phyloP scores from a whole-genome alignment of 2,329 filamentous ascomycete species.

The Fusarium redolens region DNA sequence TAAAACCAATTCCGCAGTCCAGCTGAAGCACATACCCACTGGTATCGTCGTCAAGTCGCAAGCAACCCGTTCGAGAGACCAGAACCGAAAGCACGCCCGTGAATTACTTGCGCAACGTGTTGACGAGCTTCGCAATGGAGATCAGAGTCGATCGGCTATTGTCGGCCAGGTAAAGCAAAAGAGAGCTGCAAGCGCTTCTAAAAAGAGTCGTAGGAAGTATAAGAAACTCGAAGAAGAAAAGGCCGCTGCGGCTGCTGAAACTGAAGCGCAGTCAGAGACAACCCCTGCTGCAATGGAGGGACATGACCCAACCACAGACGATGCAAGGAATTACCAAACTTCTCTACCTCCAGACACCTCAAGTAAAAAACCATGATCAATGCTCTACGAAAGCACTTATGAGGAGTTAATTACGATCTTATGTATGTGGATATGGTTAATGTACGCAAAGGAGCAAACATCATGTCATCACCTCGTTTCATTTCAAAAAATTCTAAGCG shows the following conservation, averaged over 20 bases:
- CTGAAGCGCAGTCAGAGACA: not conserved
- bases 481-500: slow-evolving; percentile 51
- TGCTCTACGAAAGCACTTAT: not conserved
- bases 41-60: slow-evolving; percentile 95
- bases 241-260: slow-evolving; percentile 24
- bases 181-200: slow-evolving; percentile 79
- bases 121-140: slow-evolving; percentile 79
- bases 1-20: slow-evolving; percentile 95
- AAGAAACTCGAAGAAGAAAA: slow-evolving; percentile 67
- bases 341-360: not conserved
- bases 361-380: not conserved
- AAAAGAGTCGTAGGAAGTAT: slow-evolving; percentile 88
- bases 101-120: slow-evolving; percentile 78
- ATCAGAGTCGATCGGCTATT: slow-evolving; percentile 72
- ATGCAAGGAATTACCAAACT: not conserved
- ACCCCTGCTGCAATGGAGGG: not conserved
- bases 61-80: slow-evolving; percentile 84
- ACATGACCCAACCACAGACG: not conserved
- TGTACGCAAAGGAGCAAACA: not conserved
- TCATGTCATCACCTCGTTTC: slow-evolving; percentile 44
- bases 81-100: slow-evolving; percentile 89
- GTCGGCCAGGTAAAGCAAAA: slow-evolving; percentile 72
- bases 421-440: not conserved
- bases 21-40: slow-evolving; percentile 89
- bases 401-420: not conserved